Evolutionary conservation across 495 filamentous ascomycete species (phyloP).

Genomic region (Xylona heveae): DNA sequence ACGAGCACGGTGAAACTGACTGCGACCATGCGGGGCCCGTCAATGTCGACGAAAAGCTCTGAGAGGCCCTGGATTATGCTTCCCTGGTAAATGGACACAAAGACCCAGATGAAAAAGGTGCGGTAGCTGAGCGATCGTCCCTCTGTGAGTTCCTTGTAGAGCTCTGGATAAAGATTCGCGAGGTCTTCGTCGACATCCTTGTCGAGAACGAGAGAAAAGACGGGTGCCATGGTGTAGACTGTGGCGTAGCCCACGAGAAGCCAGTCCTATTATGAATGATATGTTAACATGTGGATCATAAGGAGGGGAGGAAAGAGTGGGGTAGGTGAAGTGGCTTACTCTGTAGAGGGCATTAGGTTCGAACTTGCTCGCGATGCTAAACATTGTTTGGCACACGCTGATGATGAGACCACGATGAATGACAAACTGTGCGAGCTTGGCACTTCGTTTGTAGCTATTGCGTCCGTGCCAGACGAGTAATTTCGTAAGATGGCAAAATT

Average conservation of each 20-base stretch:
- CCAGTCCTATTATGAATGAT: constrained; percentile 44
- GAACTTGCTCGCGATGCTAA: constrained; percentile 75
- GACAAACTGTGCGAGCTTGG: constrained; percentile 93
- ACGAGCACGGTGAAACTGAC: constrained; percentile 85
- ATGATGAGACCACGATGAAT: constrained; percentile 96
- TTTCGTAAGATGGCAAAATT: constrained; percentile 93
- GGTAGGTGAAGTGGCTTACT: constrained; percentile 13
- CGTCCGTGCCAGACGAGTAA: constrained; percentile 95
- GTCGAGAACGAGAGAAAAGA: constrained; percentile 91
- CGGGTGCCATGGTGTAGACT: constrained; percentile 83
- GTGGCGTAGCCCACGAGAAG: constrained; percentile 93
- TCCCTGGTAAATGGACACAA: constrained; percentile 88
- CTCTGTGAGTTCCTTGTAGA: constrained; percentile 86
- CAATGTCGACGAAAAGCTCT: constrained; percentile 62
- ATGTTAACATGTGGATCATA: not conserved
- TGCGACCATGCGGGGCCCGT: constrained; percentile 54
- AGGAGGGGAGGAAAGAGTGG: not conserved
- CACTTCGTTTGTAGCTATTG: constrained; percentile 87
- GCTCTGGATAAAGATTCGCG: constrained; percentile 86
- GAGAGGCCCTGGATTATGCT: constrained; percentile 80
- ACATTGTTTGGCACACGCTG: constrained; percentile 89
- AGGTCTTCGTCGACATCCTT: constrained; percentile 84
- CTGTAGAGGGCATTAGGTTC: constrained; percentile 87
- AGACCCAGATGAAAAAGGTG: constrained; percentile 95
- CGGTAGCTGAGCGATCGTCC: constrained; percentile 71